Evolutionary conservation across 306 rosid species (phyloP).

Genomic region (Phaseolus lunatus): DNA sequence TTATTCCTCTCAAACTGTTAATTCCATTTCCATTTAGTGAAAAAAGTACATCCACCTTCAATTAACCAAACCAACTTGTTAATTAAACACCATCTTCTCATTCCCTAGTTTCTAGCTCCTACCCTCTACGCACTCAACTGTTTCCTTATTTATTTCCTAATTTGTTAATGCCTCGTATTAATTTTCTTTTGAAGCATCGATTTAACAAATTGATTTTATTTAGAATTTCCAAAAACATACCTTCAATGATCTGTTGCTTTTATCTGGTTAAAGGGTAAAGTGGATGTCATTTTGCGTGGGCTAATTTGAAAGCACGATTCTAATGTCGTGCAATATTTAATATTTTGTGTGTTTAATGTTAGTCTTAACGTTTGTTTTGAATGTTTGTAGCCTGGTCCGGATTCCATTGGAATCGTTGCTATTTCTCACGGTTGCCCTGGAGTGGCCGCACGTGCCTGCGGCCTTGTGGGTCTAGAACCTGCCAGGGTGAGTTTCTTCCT

Average conservation of each 20-base stretch:
- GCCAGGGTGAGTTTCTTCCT: conserved; percentile 74
- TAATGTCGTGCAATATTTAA: background rate
- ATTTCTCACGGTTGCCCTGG: conserved; percentile 98
- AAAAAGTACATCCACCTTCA: conserved; percentile 42
- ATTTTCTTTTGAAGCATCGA: background rate
- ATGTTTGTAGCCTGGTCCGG: conserved; percentile 99
- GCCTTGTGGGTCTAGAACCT: conserved; percentile 97
- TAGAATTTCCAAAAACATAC: background rate
- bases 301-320: background rate
- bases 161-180: background rate
- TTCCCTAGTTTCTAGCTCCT: background rate
- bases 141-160: background rate
- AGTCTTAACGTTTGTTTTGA: background rate
- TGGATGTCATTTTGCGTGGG: background rate
- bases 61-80: conserved; percentile 49
- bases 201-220: background rate
- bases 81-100: background rate
- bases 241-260: background rate
- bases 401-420: conserved; percentile 99
- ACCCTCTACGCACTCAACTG: background rate
- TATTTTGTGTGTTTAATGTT: background rate
- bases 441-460: conserved; percentile 99
- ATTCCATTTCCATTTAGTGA: conserved; percentile 13
- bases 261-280: background rate
- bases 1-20: conserved; percentile 10